Evolutionary conservation across 495 filamentous ascomycete species (phyloP).

Genomic region (Penicillium roqueforti): DNA sequence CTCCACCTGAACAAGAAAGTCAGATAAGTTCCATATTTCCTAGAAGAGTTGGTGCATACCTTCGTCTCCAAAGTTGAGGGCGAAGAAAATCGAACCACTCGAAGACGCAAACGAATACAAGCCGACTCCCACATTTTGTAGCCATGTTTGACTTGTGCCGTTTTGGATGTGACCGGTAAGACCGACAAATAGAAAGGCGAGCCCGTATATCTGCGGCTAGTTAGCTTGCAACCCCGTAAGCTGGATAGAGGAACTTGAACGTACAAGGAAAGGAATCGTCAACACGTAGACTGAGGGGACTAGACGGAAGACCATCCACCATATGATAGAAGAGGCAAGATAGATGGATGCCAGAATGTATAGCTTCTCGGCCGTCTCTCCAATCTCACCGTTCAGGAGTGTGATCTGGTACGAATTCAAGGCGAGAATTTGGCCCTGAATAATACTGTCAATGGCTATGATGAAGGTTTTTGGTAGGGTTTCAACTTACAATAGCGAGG

Average conservation of each 20-base stretch:
- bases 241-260: conserved; percentile 11
- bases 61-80: conserved; percentile 52
- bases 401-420: conserved; percentile 72
- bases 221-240: background rate
- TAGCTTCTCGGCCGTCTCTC: conserved; percentile 57
- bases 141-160: conserved; percentile 40
- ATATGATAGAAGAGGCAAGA: conserved; percentile 54
- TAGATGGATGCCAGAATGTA: conserved; percentile 65
- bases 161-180: conserved; percentile 49
- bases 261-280: conserved; percentile 51
- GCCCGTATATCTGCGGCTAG: conserved; percentile 42
- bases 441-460: background rate
- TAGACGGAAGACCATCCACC: conserved; percentile 62
- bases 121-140: conserved; percentile 45
- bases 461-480: background rate
- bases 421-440: conserved; percentile 61
- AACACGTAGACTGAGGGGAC: conserved; percentile 58
- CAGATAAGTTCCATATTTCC: conserved; percentile 5
- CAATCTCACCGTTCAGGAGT: conserved; percentile 59
- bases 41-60: conserved; percentile 5
- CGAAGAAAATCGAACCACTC: conserved; percentile 48
- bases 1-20: conserved; percentile 36
- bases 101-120: conserved; percentile 47
- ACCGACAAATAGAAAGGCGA: conserved; percentile 63
- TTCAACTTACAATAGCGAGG: conserved; percentile 33